These are phyloP conservation scores for Leucocoprinus sp. DNA, from an alignment of 768 basidiomycete species.

Conservation along the genomic window DNA sequence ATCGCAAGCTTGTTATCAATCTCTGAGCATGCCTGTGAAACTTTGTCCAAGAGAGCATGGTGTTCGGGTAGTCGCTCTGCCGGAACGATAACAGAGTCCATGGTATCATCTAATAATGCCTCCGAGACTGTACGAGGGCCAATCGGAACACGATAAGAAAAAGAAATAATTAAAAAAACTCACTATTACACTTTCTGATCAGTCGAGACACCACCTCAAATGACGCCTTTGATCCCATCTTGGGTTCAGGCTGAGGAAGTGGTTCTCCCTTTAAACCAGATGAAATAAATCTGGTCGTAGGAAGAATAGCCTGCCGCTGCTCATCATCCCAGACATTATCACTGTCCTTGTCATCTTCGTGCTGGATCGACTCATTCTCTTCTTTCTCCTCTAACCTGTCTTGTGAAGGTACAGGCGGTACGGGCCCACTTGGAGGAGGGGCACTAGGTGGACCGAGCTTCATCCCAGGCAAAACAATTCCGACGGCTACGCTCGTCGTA, in stretches of 20 bases:
- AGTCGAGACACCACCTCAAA: constrained; percentile 10
- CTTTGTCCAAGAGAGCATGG: constrained; percentile 10
- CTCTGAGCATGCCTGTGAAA: constrained; percentile 9
- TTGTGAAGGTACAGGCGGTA: constrained; percentile 5
- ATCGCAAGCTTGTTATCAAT: constrained; percentile 11
- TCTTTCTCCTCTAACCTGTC: background rate
- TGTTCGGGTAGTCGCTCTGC: constrained; percentile 11
- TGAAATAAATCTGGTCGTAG: constrained; percentile 5
- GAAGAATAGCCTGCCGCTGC: background rate
- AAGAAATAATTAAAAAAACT: background rate
- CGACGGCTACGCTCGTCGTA: constrained; percentile 7
- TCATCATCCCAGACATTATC: background rate
- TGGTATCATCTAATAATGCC: constrained; percentile 2
- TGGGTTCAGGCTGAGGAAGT: constrained; percentile 6
- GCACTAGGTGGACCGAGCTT: background rate
- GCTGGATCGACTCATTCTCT: background rate
- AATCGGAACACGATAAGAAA: background rate
- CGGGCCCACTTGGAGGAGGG: constrained; percentile 6
- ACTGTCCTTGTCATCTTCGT: background rate
- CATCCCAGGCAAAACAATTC: constrained; percentile 8
- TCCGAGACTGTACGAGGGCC: background rate
- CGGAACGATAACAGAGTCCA: constrained; percentile 10
- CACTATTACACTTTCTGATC: constrained; percentile 9
- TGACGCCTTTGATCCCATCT: constrained; percentile 10
- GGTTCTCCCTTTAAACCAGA: constrained; percentile 10